Evolutionary conservation across 2,329 filamentous ascomycete species (phyloP).

Genomic region (Chaetomium olivaceum): DNA sequence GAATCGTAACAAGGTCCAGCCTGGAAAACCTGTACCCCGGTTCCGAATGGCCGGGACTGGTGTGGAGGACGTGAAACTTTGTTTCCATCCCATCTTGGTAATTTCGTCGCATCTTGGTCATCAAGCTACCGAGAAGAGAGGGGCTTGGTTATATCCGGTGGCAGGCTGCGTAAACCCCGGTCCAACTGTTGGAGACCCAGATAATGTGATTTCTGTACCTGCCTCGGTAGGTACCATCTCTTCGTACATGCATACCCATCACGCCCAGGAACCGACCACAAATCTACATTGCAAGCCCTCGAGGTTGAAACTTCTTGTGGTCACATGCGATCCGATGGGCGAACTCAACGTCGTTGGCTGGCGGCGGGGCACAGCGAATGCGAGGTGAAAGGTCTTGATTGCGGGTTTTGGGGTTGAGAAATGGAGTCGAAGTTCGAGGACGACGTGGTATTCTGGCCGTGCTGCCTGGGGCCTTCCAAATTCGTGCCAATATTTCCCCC

Average conservation of each 20-base stretch:
- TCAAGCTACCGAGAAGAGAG: background rate
- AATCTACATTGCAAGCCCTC: background rate
- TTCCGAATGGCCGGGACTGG: background rate
- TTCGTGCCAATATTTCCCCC: constrained; percentile 10
- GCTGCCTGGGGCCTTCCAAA: constrained; percentile 19
- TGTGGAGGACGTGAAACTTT: background rate
- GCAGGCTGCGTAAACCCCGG: background rate
- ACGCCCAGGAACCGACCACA: background rate
- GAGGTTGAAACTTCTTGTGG: background rate
- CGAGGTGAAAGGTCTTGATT: background rate
- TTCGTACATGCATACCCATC: too few relatives aligned
- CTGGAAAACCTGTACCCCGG: background rate
- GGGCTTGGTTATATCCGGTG: background rate
- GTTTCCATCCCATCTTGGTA: background rate
- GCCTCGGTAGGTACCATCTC: too few relatives aligned
- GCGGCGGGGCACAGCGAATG: background rate
- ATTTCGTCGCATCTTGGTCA: background rate
- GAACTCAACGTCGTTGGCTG: background rate
- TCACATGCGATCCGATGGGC: background rate
- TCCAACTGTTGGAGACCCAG: too few relatives aligned
- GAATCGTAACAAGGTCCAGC: background rate
- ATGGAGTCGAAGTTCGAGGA: background rate
- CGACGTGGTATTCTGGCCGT: constrained; percentile 14
- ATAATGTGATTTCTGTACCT: too few relatives aligned
- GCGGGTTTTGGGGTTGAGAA: background rate